Conservation (phyloP, 805 yeast species). For the Brettanomyces anomalus region DNA sequence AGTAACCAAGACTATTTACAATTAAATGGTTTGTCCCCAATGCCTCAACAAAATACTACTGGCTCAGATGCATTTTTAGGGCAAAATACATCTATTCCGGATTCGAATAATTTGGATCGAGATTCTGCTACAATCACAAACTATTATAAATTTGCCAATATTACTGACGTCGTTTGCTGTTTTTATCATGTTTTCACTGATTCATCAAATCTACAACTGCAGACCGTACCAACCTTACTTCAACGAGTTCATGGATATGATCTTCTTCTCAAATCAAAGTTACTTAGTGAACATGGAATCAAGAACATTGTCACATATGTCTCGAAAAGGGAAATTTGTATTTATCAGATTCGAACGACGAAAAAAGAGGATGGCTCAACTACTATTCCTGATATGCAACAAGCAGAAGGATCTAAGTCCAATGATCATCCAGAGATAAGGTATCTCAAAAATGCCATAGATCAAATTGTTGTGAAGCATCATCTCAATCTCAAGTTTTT, state of each 20-base stretch:
- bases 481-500: conserved; percentile 16
- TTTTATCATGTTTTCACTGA: conserved; percentile 20
- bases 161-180: conserved; percentile 21
- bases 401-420: conserved; percentile 4
- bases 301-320: conserved; percentile 21
- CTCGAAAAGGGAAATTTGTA: conserved; percentile 23
- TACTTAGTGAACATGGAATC: conserved; percentile 21
- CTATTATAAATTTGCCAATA: conserved; percentile 20
- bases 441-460: conserved; percentile 25
- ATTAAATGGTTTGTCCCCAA: too few species aligned
- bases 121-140: conserved; percentile 19
- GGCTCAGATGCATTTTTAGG: neutral
- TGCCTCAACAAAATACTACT: neutral
- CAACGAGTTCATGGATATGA: conserved; percentile 23
- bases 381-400: conserved; percentile 6
- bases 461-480: conserved; percentile 21
- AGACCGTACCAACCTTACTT: conserved; percentile 9
- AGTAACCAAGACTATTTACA: neutral
- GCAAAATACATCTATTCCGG: neutral
- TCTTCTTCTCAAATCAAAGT: conserved; percentile 15
- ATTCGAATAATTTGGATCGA: conserved; percentile 6
- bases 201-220: neutral
- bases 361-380: neutral
- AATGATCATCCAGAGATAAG: conserved; percentile 17
- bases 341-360: conserved; percentile 20